These are phyloP conservation scores for Nakaseomyces nivariensis DNA, from an alignment of 1,139 yeast species.

Conservation along the genomic window DNA sequence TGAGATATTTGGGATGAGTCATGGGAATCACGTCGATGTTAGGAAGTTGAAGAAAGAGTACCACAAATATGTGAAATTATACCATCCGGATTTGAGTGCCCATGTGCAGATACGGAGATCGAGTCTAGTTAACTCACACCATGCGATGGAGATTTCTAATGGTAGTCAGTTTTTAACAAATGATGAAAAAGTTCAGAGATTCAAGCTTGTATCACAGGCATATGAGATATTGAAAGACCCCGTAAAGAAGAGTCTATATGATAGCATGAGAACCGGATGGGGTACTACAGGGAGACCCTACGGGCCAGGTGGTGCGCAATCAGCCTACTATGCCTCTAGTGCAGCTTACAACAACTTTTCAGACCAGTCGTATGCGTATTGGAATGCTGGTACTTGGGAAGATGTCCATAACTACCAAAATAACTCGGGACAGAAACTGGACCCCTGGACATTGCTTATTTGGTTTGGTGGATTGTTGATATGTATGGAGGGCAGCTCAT, in stretches of 20 bases:
- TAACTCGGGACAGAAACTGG: conserved; percentile 18
- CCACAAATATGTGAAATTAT: conserved; percentile 58
- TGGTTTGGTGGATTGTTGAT: conserved; percentile 23
- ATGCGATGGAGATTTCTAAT: conserved; percentile 1
- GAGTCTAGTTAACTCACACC: conserved; percentile 3
- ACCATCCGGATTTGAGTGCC: conserved; percentile 70
- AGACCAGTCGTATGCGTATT: conserved; percentile 33
- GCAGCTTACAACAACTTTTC: conserved; percentile 17
- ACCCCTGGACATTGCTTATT: conserved; percentile 20
- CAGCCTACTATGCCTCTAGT: conserved; percentile 16
- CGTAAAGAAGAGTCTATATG: conserved; percentile 35
- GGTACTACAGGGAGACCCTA: conserved; percentile 4
- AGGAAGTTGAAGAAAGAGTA: conserved; percentile 44
- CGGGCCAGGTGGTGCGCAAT: conserved; percentile 9
- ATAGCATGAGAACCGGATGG: conserved; percentile 37
- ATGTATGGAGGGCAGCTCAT: conserved; percentile 32
- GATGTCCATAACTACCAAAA: conserved; percentile 33
- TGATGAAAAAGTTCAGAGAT: conserved; percentile 45
- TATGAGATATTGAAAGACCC: conserved; percentile 62
- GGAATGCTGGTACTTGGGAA: conserved; percentile 70
- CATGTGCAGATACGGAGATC: conserved; percentile 25
- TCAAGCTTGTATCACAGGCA: conserved; percentile 63
- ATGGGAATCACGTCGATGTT: conserved; percentile 31
- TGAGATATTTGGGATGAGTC: conserved; percentile 50
- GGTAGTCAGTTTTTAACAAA: conserved; percentile 20